These are phyloP conservation scores for Fusarium sp. DNA, from an alignment of 2,329 filamentous ascomycete genomes.

Conservation along the genomic window DNA sequence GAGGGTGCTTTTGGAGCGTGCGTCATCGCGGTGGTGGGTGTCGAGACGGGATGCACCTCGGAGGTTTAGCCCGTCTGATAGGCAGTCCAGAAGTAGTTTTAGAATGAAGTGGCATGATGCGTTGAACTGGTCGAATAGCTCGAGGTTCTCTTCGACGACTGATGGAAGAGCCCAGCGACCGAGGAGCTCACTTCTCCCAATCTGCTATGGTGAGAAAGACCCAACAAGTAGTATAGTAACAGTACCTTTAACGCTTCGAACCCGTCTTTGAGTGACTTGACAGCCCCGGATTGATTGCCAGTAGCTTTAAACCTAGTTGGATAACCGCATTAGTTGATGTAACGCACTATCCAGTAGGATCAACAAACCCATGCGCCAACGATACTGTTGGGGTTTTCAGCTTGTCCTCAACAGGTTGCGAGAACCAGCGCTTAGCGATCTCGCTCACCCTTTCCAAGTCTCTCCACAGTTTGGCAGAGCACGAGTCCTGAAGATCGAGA, in stretches of 20 bases:
- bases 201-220: background rate
- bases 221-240: too few species aligned
- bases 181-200: background rate
- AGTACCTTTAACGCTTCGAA: slow-evolving; percentile 18
- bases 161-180: slow-evolving; percentile 8
- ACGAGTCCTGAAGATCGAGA: slow-evolving; percentile 4
- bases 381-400: slow-evolving; percentile 18
- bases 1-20: slow-evolving; percentile 14
- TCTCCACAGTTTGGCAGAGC: slow-evolving; percentile 1
- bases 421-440: slow-evolving; percentile 5
- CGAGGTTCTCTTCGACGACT: slow-evolving; percentile 3
- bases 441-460: background rate
- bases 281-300: slow-evolving; percentile 9
- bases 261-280: background rate
- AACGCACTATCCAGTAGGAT: background rate
- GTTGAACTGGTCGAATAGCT: slow-evolving; percentile 4
- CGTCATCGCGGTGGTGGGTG: slow-evolving; percentile 8
- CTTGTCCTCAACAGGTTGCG: slow-evolving; percentile 4
- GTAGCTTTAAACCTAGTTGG: slow-evolving; percentile 6
- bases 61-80: background rate
- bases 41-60: background rate
- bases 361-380: slow-evolving; percentile 1
- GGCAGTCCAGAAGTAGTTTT: slow-evolving; percentile 7
- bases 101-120: slow-evolving; percentile 11
- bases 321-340: background rate